Conservation (phyloP, 352 stramenopile species). For the Stramenopiles sp. region DNA sequence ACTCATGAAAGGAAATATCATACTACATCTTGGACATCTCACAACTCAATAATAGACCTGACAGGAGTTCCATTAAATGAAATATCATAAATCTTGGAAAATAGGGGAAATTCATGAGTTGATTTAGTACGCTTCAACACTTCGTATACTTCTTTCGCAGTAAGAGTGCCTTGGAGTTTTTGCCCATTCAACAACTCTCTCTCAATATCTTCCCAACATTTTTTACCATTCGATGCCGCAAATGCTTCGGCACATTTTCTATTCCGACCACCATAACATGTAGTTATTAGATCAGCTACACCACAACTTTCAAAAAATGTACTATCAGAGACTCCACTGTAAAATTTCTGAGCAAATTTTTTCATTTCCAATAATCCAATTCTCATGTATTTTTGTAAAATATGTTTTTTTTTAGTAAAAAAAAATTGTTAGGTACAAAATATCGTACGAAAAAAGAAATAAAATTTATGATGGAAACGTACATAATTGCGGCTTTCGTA, state of each 20-base stretch:
- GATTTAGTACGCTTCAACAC: conserved; percentile 38
- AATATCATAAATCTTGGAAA: conserved; percentile 61
- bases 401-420: too few relatives aligned
- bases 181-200: conserved; percentile 66
- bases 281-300: conserved; percentile 86
- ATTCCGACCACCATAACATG: conserved; percentile 83
- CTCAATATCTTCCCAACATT: conserved; percentile 53
- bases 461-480: too few relatives aligned
- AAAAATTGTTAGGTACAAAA: too few relatives aligned
- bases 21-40: too few relatives aligned
- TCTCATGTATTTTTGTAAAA: too few relatives aligned
- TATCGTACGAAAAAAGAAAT: too few relatives aligned
- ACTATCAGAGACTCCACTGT: conserved; percentile 45
- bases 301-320: conserved; percentile 84
- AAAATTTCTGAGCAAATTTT: conserved; percentile 60
- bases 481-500: conserved; percentile 83
- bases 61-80: conserved; percentile 48
- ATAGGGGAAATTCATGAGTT: conserved; percentile 41
- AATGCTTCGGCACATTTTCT: conserved; percentile 75
- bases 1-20: too few relatives aligned
- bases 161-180: conserved; percentile 79
- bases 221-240: conserved; percentile 22
- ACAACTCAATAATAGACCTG: too few relatives aligned
- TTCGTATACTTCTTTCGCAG: conserved; percentile 54
- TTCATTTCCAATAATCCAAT: conserved; percentile 77